Percentiles rank a stretch among this genome's conserved stretches.
phyloP scores from a whole-genome alignment of 495 filamentous ascomycete species.

The Echria macrotheca region DNA sequence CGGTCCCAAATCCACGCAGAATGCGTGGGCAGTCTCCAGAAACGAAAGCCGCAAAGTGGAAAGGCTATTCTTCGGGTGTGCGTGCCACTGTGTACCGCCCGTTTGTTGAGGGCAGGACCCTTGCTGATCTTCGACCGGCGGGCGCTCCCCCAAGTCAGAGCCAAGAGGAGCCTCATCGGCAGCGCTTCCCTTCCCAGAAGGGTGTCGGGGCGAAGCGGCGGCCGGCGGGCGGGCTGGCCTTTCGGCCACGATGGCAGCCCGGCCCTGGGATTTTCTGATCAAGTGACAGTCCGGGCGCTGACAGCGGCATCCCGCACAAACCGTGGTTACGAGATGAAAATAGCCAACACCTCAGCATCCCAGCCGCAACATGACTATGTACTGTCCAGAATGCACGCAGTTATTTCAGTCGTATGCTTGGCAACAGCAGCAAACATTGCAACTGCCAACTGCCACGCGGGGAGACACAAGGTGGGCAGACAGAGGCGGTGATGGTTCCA shows the following conservation, averaged over 20 bases:
- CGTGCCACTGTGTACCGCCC: too few species aligned
- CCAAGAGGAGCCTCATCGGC: not conserved
- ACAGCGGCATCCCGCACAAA: conserved; percentile 5
- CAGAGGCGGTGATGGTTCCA: too few species aligned
- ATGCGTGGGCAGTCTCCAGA: too few species aligned
- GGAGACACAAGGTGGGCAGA: not conserved
- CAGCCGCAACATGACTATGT: too few species aligned
- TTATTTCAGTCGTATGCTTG: too few species aligned
- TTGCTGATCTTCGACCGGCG: not conserved
- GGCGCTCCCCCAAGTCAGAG: too few species aligned
- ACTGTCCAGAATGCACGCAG: too few species aligned
- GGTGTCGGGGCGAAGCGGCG: not conserved
- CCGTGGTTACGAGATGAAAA: conserved; percentile 6
- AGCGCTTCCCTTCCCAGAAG: not conserved
- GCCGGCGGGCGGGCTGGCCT: not conserved
- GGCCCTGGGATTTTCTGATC: conserved; percentile 4
- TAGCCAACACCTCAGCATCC: not conserved
- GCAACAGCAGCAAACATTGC: too few species aligned
- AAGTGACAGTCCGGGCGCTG: conserved; percentile 12
- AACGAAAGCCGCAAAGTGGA: too few species aligned
- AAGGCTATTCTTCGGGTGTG: too few species aligned
- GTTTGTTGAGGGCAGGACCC: too few species aligned
- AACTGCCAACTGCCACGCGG: not conserved
- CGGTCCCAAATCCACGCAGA: too few species aligned
- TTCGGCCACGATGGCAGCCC: not conserved